Base-by-base conservation (phyloP, 2,329 filamentous ascomycete species). In the Xylariales sp. region DNA sequence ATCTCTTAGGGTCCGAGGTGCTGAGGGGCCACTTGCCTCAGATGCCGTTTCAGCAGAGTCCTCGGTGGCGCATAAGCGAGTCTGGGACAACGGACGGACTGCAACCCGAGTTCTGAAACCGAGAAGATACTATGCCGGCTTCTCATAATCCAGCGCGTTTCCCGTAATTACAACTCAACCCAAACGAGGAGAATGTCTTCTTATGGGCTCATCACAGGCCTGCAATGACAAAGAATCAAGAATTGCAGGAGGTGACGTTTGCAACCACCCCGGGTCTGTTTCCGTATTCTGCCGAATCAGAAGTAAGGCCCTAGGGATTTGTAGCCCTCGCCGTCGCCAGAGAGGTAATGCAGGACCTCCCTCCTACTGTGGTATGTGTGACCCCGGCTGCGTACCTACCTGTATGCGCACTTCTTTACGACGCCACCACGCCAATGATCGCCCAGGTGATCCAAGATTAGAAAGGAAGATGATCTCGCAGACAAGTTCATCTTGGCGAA, bases 71-170 rank as follows among this genome's bases (percentile, higher is more conserved):
- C 34, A 42, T 31, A 42, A 35, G 11, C 40, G 25, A 43, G 36
- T 29, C 38, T 44, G 31, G 36, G 21, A 51, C 27, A 43, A 51
- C 56, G 56, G 56, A 51, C 51, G 43, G 48, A 20, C 46, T 45
- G 37, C 50, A 38, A 55, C 35, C 57, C 57, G 56, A 53, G 44
- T 32, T 38, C 49, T 58, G 57, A 59, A 59, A 59, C 57, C 50
- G 43, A 41, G 39, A 43, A 34, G 18, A 46, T 16, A 41, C 46
- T 43, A 49, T 53, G 47, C 52, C 54, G 51, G 46, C 40, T 3
- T 31, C 14, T 29, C 40, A 6, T 18, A 14, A 19, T 24, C 40
- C 10, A n/a, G 16, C 18, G 29, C 4, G 31, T 18, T 21, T 19
- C 16, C 36, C 31, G 24, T n/a, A n/a, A n/a, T n/a, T n/a, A n/a